Evolutionary conservation across 1,139 yeast species (phyloP), one percentile per base, ranked within the genome.

Genomic region (Suhomyces taliae): DNA sequence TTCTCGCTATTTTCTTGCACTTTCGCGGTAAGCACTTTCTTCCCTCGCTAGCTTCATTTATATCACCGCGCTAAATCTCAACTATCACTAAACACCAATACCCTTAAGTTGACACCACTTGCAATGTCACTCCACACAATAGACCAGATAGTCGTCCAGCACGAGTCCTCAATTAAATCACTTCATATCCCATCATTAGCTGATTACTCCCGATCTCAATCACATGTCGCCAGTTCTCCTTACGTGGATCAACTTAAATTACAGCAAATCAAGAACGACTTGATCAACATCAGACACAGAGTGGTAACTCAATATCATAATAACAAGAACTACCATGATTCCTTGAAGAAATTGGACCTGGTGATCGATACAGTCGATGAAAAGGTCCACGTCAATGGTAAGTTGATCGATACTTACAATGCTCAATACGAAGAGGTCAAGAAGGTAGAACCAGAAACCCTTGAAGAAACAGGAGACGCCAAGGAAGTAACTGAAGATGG

Each of bases 181-280:
- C 51, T 62, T n/a, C 47, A 46, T 2, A 51, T 61, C 24, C 64
- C 64, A 5, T 39, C 41, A 31, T 40, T 46, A 34, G 39, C 34
- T 29, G 37, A 38, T 2, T 39, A 41, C 45, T 37, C 45, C 37
- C 48, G 26, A 36, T 33, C 14, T 27, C 33, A 41, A 15, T 37
- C 37, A 41, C 45, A 19, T 6, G 34, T 42, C 12, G n/a, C 45
- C 8, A 42, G 36, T 37, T 64, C 69, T 8, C 69, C 70, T 2
- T 64, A 60, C 43, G 44, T 64, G n/a, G 53, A 55, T 43, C 55
- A 62, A 45, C 57, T 53, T 50, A 63, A 60, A 48, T 51, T 67
- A 27, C 43, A 52, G 14, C 55, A 59, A 40, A 52, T 64, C 39
- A 51, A 54, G 36, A 44, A 27, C 6, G 58, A 54, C 15, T 43